Conservation (phyloP, 2,329 filamentous ascomycete species). For the Diaporthe sp. region DNA sequence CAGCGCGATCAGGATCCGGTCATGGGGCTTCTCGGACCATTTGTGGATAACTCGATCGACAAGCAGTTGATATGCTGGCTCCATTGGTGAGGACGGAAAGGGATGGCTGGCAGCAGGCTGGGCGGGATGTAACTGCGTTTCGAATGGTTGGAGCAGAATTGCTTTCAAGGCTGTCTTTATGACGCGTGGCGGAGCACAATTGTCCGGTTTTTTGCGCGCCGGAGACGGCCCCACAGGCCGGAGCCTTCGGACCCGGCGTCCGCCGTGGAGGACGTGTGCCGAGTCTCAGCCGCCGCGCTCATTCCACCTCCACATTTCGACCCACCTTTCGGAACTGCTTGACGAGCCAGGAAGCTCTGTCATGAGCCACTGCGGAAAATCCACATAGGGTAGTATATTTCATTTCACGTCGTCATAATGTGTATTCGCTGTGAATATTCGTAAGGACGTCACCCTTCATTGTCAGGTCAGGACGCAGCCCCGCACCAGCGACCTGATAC, state of each 20-base stretch:
- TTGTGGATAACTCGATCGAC: not conserved
- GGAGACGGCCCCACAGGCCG: not conserved
- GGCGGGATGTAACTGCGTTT: not conserved
- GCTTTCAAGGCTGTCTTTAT: not conserved
- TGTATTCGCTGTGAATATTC: not conserved
- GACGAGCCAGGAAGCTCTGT: not conserved
- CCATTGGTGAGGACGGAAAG: not conserved
- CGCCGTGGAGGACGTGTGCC: not conserved
- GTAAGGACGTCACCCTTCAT: not conserved
- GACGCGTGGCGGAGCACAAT: not conserved
- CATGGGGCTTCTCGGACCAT: not conserved
- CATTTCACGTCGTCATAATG: not conserved
- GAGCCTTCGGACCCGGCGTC: not conserved
- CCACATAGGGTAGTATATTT: not conserved
- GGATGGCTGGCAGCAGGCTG: not conserved
- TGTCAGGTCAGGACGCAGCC: not conserved
- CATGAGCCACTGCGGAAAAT: not conserved
- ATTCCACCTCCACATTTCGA: not conserved
- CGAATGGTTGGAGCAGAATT: not conserved
- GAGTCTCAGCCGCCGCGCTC: not conserved
- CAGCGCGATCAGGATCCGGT: not conserved
- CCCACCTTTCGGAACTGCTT: not conserved
- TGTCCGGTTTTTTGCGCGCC: not conserved
- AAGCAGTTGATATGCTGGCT: not conserved
- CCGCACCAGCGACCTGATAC: constrained; percentile 36